A percentile compares a stretch with the other conserved stretches of the same genome.
These are phyloP conservation scores for Neurospora crassa DNA, from an alignment of 2,329 filamentous ascomycete species.

Conservation along the genomic window DNA sequence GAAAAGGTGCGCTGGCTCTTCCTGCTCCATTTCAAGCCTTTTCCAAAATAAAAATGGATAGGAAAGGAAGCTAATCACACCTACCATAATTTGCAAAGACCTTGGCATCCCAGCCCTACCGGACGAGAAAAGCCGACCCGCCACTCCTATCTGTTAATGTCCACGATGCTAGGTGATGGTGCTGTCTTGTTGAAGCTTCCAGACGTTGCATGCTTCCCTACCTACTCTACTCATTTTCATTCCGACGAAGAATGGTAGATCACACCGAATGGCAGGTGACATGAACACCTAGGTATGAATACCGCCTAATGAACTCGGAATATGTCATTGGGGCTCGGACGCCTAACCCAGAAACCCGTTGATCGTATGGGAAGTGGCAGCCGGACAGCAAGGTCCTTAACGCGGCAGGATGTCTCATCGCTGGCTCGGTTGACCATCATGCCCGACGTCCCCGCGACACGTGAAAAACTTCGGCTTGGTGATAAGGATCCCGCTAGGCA, in stretches of 20 bases:
- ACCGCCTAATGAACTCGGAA: not conserved
- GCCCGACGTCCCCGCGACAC: not conserved
- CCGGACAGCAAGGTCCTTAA: not conserved
- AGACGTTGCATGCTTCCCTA: not conserved
- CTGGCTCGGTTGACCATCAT: not conserved
- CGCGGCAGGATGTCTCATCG: not conserved
- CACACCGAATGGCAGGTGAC: not conserved
- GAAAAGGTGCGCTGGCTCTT: not conserved
- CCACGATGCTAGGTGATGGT: not conserved
- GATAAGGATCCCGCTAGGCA: not conserved
- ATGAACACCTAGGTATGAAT: not conserved
- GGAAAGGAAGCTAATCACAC: not conserved
- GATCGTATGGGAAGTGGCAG: not conserved
- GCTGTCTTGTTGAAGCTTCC: not conserved
- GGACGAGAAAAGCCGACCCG: not conserved
- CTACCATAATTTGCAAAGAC: not conserved
- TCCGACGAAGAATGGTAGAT: not conserved
- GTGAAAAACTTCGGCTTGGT: not conserved
- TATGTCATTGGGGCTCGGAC: not conserved
- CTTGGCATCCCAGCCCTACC: not conserved
- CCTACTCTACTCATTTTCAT: not conserved
- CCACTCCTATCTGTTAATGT: not conserved
- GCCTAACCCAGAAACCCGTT: not conserved
- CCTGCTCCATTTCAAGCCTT: not conserved
- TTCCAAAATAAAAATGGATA: not conserved